Percentiles rank a stretch among this genome's conserved stretches.
These are phyloP conservation scores for Apophysomyces trapeziformis DNA, from an alignment of 371 early-diverging fungal genomes.

Conservation along the genomic window DNA sequence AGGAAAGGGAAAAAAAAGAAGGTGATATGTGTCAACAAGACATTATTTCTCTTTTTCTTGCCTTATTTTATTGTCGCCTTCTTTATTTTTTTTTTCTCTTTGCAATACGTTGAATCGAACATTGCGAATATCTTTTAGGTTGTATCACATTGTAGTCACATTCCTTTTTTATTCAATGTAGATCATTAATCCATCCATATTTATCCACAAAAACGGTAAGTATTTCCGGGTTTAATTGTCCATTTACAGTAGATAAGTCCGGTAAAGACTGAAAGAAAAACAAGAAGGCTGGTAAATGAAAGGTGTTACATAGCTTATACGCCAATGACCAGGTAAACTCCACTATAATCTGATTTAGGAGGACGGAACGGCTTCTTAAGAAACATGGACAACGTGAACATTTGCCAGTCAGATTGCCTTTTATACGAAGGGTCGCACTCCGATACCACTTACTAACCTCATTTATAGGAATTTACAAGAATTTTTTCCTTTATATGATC, in stretches of 20 bases:
- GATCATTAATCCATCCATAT: conserved; percentile 24
- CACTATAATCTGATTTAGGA: neutral
- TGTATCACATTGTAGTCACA: conserved; percentile 20
- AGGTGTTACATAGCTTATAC: neutral
- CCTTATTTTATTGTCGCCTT: no score
- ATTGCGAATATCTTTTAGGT: conserved; percentile 13
- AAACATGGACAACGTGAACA: conserved; percentile 5
- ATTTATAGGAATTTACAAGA: neutral
- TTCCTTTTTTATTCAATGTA: conserved; percentile 28
- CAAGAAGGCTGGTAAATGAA: conserved; percentile 1
- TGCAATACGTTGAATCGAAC: conserved; percentile 5
- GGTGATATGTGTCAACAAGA: conserved; percentile 8
- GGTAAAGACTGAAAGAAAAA: neutral
- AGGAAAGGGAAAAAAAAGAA: conserved; percentile 7
- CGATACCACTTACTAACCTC: neutral
- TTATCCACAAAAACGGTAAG: conserved; percentile 7
- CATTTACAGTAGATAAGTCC: neutral
- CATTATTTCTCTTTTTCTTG: neutral
- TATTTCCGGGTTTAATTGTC: conserved; percentile 5
- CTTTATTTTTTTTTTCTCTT: neutral
- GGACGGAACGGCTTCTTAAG: neutral
- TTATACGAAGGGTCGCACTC: no score
- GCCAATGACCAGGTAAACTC: neutral
- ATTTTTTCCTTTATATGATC: neutral
- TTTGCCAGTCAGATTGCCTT: neutral